A percentile compares a stretch with the other conserved stretches of the same genome.
Conservation (phyloP, 495 filamentous ascomycete species). For the Hypomontagnella monticulosa region DNA sequence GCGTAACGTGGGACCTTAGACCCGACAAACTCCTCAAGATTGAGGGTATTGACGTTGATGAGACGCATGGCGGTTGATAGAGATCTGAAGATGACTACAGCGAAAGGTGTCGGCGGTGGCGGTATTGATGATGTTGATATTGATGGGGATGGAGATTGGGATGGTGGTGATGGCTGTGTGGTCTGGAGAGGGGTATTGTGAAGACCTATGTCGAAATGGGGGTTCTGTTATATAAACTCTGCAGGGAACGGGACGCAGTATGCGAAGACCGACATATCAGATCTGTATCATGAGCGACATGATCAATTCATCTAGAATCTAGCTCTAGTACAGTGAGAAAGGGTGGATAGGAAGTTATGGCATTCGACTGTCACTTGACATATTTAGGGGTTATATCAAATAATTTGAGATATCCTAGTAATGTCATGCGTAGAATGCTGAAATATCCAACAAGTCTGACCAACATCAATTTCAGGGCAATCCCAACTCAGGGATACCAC, state of each 20-base stretch:
- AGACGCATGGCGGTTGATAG: slow-evolving; percentile 49
- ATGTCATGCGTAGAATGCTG: no score
- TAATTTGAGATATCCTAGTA: neutral
- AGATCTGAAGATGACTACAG: neutral
- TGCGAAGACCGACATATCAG: neutral
- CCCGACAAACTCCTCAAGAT: slow-evolving; percentile 50
- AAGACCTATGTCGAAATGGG: no score
- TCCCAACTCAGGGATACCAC: neutral
- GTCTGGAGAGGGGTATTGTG: neutral
- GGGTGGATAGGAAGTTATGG: neutral
- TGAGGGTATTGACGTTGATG: slow-evolving; percentile 52
- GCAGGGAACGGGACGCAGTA: neutral
- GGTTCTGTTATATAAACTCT: neutral
- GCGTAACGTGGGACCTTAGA: slow-evolving; percentile 48
- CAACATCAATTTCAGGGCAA: neutral
- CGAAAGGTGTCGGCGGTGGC: no score
- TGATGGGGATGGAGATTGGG: no score
- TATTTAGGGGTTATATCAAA: neutral
- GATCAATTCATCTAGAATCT: slow-evolving; percentile 1
- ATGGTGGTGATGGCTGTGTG: neutral
- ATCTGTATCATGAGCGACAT: slow-evolving; percentile 1
- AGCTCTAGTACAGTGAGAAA: slow-evolving; percentile 3
- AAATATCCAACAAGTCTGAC: neutral
- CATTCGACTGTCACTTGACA: neutral
- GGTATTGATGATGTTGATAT: no score